Evolutionary conservation across 768 basidiomycete genomes (phyloP), one percentile per base, ranked within the genome.

Genomic region (Hortiboletus flavorubellus): DNA sequence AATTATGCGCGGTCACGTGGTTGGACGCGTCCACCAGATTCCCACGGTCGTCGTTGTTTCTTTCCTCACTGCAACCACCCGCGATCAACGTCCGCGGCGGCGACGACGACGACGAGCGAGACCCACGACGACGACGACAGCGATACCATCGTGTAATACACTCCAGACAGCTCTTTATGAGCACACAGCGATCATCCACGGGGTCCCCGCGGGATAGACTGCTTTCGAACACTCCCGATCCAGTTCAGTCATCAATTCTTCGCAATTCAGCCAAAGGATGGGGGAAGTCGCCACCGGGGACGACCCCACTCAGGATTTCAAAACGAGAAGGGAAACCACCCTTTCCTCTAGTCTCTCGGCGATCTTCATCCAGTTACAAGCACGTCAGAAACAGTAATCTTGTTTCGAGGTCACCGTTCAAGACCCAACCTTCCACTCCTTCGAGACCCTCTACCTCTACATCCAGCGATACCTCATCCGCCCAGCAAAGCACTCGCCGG

Each of bases 331-430:
- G 64, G 33, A 72, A 59, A 43, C 65, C 73, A 5, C 74, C 75
- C 21, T 78, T 74, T 44, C 75, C 82, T 43, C 69, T 73, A n/a
- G 71, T 91, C 43, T 83, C 85, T 46, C 83, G 91, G 33, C 80
- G 91, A 41, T 78, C 82, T 15, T 91, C 89, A 8, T 86, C 84
- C 40, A 91, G 88, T 70, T 93, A 86, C 73, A 86, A 81, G 60
- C 90, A 90, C 70, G 80, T 92, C 59, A 80, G 79, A 63, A 85
- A 76, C 62, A 89, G 85, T 68, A 85, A 87, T 66, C 84, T 92
- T 53, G 91, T 93, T 16, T 85, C 87, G 30, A 91, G 91, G 61
- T 93, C 91, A 11, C 91, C 91, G 10, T 93, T 93, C 76, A 89
- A 87, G 63, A 82, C 81, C 3, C 82, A 84, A 56, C 76, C 82